Evolutionary conservation across 2,329 filamentous ascomycete species (phyloP), one percentile per base, ranked within the genome.

Genomic region (Pseudogymnoascus destructans): DNA sequence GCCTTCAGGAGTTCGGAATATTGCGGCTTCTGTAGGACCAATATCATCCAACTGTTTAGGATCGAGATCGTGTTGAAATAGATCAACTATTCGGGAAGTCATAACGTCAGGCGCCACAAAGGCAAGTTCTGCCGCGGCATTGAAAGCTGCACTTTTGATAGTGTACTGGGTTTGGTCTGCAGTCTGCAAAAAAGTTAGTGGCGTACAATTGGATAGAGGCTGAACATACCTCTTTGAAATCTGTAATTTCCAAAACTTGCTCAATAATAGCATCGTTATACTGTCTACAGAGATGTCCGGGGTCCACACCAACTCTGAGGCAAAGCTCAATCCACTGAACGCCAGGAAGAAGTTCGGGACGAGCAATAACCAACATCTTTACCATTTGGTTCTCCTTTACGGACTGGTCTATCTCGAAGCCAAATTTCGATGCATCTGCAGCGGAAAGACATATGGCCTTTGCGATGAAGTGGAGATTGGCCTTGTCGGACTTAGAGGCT

Each of bases 261-360:
- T 79, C 72, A 55, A 97, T 75, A 61, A 93, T 80, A 8, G 77
- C 71, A 46, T 82, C 75, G 25, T 85, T 74, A 58, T 84, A 76
- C 57, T 82, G 79, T 59, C 77, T 76, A 2, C 86, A 88, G 59
- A 98, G 77, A 19, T 80, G 75, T 15, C 91, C 92, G 4, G 93
- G 93, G 70, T 98, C 93, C 10, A 89, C 75, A 10, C 85, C 85
- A 63, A 87, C 85, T 61, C 82, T 82, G 58, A 97, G 77, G 66
- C 89, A 95, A 2, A 90, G 73, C 40, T 93, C 85, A 66, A 98
- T 97, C 95, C 95, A 98, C 61, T 81, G 87, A 17, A 84, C 78
- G 60, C 81, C 80, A 0, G 89, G 85, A 60, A 97, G 79, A 33
- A 98, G 73, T 60, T 91, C 84, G 17, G 83, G 77, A 21, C 89